Conservation (phyloP, 495 filamentous ascomycete genomes). For the Tuber magnatum region DNA sequence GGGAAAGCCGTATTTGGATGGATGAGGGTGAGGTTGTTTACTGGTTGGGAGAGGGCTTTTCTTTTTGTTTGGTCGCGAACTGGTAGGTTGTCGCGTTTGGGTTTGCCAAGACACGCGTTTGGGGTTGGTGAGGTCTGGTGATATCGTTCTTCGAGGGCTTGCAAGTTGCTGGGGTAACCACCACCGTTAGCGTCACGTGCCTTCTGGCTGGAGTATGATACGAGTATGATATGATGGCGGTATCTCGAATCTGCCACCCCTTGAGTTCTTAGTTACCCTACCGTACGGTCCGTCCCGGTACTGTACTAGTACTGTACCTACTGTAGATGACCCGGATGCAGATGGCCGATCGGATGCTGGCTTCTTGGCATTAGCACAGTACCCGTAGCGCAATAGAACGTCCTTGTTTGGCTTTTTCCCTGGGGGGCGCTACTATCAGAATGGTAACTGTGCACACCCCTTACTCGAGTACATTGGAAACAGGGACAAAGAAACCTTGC, state of each 20-base stretch:
- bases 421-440: background rate
- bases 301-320: no score
- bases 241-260: background rate
- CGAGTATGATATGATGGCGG: no score
- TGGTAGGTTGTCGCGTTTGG: background rate
- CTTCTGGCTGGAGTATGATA: background rate
- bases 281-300: no score
- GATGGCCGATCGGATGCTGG: background rate
- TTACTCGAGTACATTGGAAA: background rate
- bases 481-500: background rate
- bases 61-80: background rate
- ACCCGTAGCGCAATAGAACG: background rate
- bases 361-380: background rate
- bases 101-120: conserved; percentile 1
- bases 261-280: background rate
- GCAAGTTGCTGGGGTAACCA: conserved; percentile 4
- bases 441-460: background rate
- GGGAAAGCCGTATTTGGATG: background rate
- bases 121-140: background rate
- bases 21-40: conserved; percentile 5
- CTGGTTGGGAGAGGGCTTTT: background rate
- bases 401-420: background rate
- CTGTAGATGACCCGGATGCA: no score
- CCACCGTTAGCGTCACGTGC: background rate
- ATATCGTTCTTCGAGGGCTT: background rate